Conservation (phyloP, 352 stramenopile genomes). For the Globisporangium middletonii region DNA sequence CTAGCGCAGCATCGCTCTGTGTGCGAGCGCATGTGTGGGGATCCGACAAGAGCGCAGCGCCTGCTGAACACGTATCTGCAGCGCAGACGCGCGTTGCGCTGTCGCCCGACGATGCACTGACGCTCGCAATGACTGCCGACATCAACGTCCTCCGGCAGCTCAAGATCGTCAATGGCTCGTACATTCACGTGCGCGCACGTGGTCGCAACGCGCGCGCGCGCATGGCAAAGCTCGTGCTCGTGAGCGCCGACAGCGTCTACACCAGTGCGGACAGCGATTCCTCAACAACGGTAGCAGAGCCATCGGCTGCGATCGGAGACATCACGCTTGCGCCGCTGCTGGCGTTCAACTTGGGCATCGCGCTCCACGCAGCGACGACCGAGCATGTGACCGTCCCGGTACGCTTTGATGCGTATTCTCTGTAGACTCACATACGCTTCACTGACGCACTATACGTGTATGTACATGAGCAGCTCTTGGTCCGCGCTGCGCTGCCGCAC, state of each 20-base stretch:
- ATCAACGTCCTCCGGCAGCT: slow-evolving; percentile 35
- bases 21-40: slow-evolving; percentile 36
- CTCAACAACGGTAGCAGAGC: no score
- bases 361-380: slow-evolving; percentile 26
- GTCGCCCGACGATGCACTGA: slow-evolving; percentile 22
- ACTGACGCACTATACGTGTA: not conserved
- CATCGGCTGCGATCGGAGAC: slow-evolving; percentile 8
- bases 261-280: slow-evolving; percentile 1
- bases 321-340: slow-evolving; percentile 61
- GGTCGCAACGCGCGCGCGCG: slow-evolving; percentile 8
- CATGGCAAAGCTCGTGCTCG: slow-evolving; percentile 28
- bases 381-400: slow-evolving; percentile 25
- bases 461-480: slow-evolving; percentile 21
- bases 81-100: not conserved
- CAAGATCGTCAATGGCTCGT: slow-evolving; percentile 43
- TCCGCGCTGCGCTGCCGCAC: slow-evolving; percentile 28
- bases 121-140: slow-evolving; percentile 30
- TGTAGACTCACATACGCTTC: not conserved
- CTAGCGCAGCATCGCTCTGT: not conserved
- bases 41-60: slow-evolving; percentile 1
- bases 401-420: not conserved
- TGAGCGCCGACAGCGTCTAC: slow-evolving; percentile 7
- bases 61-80: not conserved
- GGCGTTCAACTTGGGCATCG: slow-evolving; percentile 70
- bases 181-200: slow-evolving; percentile 25